A percentile compares a stretch with the other conserved stretches of the same genome.
phyloP scores from a whole-genome alignment of 345 rosid genomes.

The Draba incana region DNA sequence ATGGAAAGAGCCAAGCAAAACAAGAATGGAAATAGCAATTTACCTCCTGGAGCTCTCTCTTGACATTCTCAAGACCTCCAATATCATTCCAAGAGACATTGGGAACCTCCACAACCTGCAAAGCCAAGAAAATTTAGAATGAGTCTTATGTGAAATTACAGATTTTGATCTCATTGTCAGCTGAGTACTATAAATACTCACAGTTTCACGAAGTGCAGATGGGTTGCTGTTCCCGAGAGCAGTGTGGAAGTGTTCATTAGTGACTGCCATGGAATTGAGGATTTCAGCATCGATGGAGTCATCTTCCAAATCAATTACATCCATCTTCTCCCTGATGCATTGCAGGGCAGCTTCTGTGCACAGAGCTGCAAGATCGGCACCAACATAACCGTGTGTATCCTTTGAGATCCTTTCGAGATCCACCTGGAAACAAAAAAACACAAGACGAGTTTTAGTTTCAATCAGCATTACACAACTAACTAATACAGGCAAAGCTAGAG shows the following conservation, averaged over 20 bases:
- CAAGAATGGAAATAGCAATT: constrained; percentile 1
- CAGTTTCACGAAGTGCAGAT: constrained; percentile 88
- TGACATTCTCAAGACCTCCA: constrained; percentile 95
- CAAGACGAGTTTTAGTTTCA: constrained; percentile 14
- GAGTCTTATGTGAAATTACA: neutral
- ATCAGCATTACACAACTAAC: constrained; percentile 13
- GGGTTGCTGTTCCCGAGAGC: constrained; percentile 92
- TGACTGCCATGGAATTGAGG: constrained; percentile 94
- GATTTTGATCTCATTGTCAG: neutral
- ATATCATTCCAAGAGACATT: constrained; percentile 90
- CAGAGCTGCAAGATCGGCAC: constrained; percentile 97
- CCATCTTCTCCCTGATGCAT: constrained; percentile 99
- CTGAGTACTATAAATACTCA: constrained; percentile 43
- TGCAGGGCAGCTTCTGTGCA: constrained; percentile 98
- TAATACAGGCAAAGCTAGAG: constrained; percentile 5
- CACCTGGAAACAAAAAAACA: constrained; percentile 54
- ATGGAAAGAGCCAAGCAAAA: constrained; percentile 23
- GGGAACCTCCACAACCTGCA: constrained; percentile 96
- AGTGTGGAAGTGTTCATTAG: constrained; percentile 92
- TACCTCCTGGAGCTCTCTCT: constrained; percentile 98
- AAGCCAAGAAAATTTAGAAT: neutral
- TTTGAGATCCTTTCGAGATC: constrained; percentile 93
- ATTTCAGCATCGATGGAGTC: constrained; percentile 95
- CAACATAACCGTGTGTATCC: constrained; percentile 97
- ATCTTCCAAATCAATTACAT: constrained; percentile 96